Conservation (phyloP, 805 yeast genomes). For the Barnettozyma botsteinii region DNA sequence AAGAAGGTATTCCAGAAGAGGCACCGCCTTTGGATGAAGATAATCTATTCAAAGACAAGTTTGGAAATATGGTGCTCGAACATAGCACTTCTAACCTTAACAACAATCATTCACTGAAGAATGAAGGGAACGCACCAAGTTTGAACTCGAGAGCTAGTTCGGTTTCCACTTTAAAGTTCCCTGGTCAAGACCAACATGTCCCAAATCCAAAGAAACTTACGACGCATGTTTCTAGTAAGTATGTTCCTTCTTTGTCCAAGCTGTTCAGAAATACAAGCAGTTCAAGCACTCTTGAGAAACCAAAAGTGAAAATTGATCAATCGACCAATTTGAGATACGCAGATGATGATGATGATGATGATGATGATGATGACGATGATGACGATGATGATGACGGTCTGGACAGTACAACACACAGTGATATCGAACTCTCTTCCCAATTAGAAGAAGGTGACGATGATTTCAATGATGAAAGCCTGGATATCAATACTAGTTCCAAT, state of each 20-base stretch:
- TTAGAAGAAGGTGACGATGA: constrained; percentile 3
- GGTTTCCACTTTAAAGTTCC: constrained; percentile 4
- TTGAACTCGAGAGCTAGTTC: constrained; percentile 6
- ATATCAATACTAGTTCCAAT: not conserved
- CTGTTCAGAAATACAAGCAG: constrained; percentile 20
- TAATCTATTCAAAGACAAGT: not conserved
- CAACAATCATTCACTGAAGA: too few relatives aligned
- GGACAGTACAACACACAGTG: constrained; percentile 1
- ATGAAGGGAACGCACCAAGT: not conserved
- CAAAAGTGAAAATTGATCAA: not conserved
- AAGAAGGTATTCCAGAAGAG: not conserved
- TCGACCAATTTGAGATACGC: not conserved
- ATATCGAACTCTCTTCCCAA: not conserved
- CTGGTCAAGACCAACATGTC: not conserved
- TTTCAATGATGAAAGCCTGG: constrained; percentile 6
- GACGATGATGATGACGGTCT: constrained; percentile 10
- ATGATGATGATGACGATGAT: constrained; percentile 10
- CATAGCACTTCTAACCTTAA: not conserved
- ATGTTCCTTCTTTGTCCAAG: constrained; percentile 20
- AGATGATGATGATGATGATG: constrained; percentile 5
- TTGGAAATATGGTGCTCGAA: not conserved
- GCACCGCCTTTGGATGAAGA: too few relatives aligned
- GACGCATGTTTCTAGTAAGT: constrained; percentile 8
- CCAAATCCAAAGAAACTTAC: not conserved
- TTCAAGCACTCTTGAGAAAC: constrained; percentile 13